A percentile compares a stretch with the other conserved stretches of the same genome.
These are phyloP conservation scores for Malassezia dermatis DNA, from an alignment of 1,284 basidiomycete genomes.

Conservation along the genomic window DNA sequence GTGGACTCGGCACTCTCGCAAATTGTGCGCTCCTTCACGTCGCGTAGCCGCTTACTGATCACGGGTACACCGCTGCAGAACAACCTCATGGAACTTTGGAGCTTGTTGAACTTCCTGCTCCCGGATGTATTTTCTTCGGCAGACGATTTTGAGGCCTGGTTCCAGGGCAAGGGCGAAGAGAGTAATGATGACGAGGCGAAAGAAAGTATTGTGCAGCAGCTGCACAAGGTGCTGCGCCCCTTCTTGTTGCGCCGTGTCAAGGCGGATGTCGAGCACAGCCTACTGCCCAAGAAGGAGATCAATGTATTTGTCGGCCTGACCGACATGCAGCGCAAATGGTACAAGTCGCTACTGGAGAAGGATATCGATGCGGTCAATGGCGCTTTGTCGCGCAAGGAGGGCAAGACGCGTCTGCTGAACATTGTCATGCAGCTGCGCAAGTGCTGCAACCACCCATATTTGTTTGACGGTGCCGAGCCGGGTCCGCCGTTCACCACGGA, in stretches of 20 bases:
- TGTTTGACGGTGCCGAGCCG: conserved; percentile 59
- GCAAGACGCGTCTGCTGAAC: conserved; percentile 93
- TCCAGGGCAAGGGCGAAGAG: conserved; percentile 56
- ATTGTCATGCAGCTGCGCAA: conserved; percentile 90
- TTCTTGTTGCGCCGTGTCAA: conserved; percentile 93
- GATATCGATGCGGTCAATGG: conserved; percentile 94
- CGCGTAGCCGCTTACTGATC: conserved; percentile 79
- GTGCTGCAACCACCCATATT: conserved; percentile 56
- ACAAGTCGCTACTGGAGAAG: conserved; percentile 69
- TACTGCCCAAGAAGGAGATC: conserved; percentile 96
- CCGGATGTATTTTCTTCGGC: conserved; percentile 52
- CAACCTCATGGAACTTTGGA: conserved; percentile 92
- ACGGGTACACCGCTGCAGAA: conserved; percentile 97
- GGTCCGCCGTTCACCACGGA: conserved; percentile 97
- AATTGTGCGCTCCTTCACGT: conserved; percentile 84
- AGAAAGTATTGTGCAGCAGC: conserved; percentile 80
- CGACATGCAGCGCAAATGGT: conserved; percentile 96
- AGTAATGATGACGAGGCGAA: conserved; percentile 54
- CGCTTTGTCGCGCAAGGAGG: conserved; percentile 70
- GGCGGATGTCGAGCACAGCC: conserved; percentile 89
- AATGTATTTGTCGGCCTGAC: conserved; percentile 96
- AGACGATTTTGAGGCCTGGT: conserved; percentile 61
- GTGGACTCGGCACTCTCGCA: conserved; percentile 91
- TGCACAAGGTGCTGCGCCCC: conserved; percentile 91
- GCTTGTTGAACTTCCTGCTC: conserved; percentile 70